phyloP scores from a whole-genome alignment of 1,284 basidiomycete species.

The Rhodofomes roseus region DNA sequence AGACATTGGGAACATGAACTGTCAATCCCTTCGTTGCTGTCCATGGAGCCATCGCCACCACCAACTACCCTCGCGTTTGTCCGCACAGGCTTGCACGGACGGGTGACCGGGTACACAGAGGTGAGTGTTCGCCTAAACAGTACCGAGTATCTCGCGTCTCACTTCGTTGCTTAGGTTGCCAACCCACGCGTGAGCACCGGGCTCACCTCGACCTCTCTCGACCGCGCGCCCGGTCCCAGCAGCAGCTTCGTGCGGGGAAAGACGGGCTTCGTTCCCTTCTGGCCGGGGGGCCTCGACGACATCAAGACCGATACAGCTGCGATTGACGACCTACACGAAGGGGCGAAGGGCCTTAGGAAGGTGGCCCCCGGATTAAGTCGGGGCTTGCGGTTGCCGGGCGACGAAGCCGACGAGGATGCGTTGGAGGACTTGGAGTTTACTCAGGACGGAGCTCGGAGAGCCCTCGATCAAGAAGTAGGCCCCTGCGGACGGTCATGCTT shows the following conservation, averaged over 20 bases:
- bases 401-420: constrained; percentile 43
- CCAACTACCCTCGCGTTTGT: constrained; percentile 79
- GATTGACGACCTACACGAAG: constrained; percentile 29
- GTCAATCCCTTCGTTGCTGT: constrained; percentile 59
- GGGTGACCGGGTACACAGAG: constrained; percentile 79
- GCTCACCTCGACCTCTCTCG: constrained; percentile 78
- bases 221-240: constrained; percentile 74
- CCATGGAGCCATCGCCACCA: constrained; percentile 63
- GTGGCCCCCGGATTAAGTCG: constrained; percentile 61
- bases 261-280: constrained; percentile 88
- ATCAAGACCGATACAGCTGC: constrained; percentile 37
- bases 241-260: constrained; percentile 91
- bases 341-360: constrained; percentile 47
- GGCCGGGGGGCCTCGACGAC: constrained; percentile 84
- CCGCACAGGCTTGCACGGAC: constrained; percentile 75
- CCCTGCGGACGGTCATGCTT: not conserved
- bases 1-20: constrained; percentile 72
- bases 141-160: not conserved
- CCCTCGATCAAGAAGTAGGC: not conserved
- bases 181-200: constrained; percentile 52
- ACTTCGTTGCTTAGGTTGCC: constrained; percentile 37
- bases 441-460: not conserved
- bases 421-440: constrained; percentile 29
- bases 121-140: constrained; percentile 29
- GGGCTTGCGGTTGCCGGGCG: constrained; percentile 66